Percentiles rank a stretch among this genome's conserved stretches.
phyloP scores from a whole-genome alignment of 805 yeast genomes.

The Metschnikowia noctiluminum region DNA sequence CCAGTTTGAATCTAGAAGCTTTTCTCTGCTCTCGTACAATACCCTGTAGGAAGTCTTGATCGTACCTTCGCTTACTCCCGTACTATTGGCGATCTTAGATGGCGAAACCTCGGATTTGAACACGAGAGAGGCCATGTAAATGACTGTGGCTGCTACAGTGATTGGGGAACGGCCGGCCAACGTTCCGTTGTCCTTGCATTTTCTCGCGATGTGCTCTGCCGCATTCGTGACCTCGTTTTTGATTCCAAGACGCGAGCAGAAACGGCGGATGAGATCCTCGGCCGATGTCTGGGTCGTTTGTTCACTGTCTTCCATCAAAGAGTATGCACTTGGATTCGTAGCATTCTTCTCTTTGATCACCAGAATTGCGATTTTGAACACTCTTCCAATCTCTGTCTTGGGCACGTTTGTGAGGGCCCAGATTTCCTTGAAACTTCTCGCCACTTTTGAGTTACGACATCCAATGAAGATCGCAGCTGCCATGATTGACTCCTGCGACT shows the following conservation, averaged over 20 bases:
- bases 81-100: slow-evolving; percentile 78
- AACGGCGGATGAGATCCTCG: slow-evolving; percentile 91
- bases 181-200: slow-evolving; percentile 87
- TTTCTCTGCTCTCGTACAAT: slow-evolving; percentile 63
- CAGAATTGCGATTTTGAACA: slow-evolving; percentile 74
- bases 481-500: slow-evolving; percentile 90
- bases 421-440: slow-evolving; percentile 92
- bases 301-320: slow-evolving; percentile 46
- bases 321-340: slow-evolving; percentile 40
- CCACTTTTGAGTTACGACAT: slow-evolving; percentile 89
- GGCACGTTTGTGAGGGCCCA: slow-evolving; percentile 94
- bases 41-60: slow-evolving; percentile 88
- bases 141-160: slow-evolving; percentile 96
- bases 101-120: slow-evolving; percentile 77
- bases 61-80: slow-evolving; percentile 97
- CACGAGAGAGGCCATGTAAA: slow-evolving; percentile 89
- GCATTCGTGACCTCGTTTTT: slow-evolving; percentile 82
- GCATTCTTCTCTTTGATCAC: slow-evolving; percentile 49
- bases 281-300: slow-evolving; percentile 85
- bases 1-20: slow-evolving; percentile 76
- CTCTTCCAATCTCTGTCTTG: slow-evolving; percentile 89
- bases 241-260: slow-evolving; percentile 92
- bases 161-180: slow-evolving; percentile 96
- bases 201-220: slow-evolving; percentile 87
- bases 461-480: slow-evolving; percentile 95